phyloP scores from a whole-genome alignment of 352 stramenopile species.

The Globisporangium cylindrosporum region DNA sequence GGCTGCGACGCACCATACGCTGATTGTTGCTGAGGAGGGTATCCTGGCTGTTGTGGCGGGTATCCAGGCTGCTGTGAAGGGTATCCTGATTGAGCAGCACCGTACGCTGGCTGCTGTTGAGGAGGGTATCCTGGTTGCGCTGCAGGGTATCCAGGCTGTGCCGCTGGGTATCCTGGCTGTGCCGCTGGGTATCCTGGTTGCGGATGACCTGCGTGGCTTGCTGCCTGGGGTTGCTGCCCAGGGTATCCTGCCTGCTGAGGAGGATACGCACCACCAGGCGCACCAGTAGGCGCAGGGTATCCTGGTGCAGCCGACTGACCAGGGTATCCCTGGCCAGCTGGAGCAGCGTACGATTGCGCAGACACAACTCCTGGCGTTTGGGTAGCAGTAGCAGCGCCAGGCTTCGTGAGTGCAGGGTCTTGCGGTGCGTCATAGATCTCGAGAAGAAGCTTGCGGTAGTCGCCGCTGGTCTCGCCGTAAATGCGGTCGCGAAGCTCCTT shows the following conservation, averaged over 20 bases:
- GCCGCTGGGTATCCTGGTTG: slow-evolving; percentile 25
- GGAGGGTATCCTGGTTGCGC: slow-evolving; percentile 23
- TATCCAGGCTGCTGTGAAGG: slow-evolving; percentile 24
- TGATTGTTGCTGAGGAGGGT: slow-evolving; percentile 23
- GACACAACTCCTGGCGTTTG: slow-evolving; percentile 14
- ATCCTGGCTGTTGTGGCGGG: slow-evolving; percentile 19
- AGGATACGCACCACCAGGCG: slow-evolving; percentile 1
- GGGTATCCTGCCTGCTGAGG: slow-evolving; percentile 12
- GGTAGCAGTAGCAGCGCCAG: slow-evolving; percentile 5
- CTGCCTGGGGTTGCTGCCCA: slow-evolving; percentile 1
- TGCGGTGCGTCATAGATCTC: slow-evolving; percentile 70
- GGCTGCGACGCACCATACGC: background rate
- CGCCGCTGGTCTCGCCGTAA: slow-evolving; percentile 51
- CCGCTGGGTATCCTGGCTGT: slow-evolving; percentile 17
- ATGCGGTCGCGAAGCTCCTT: slow-evolving; percentile 64
- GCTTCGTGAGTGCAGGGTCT: slow-evolving; percentile 24
- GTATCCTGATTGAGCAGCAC: slow-evolving; percentile 21
- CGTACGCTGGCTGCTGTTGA: slow-evolving; percentile 15
- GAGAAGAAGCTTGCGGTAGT: slow-evolving; percentile 61
- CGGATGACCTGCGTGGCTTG: slow-evolving; percentile 19
- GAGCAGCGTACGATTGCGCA: slow-evolving; percentile 15
- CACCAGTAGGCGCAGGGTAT: background rate
- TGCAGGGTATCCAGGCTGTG: slow-evolving; percentile 11
- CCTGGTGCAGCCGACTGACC: slow-evolving; percentile 1
- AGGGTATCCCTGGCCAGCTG: slow-evolving; percentile 18